These are phyloP conservation scores for Salinomyces thailandicus DNA, from an alignment of 2,329 filamentous ascomycete species.

Conservation along the genomic window DNA sequence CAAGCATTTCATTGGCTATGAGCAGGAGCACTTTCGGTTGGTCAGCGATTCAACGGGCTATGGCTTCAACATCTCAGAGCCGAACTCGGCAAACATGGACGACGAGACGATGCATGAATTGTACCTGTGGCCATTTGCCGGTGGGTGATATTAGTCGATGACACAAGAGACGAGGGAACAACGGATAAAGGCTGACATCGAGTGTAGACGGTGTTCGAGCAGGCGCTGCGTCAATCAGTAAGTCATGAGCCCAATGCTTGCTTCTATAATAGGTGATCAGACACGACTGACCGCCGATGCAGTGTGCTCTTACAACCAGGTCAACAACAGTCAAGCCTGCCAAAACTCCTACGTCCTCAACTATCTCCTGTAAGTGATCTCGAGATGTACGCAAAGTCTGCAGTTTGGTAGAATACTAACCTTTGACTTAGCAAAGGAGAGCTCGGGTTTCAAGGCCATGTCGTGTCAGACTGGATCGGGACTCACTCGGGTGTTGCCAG, in stretches of 20 bases:
- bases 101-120: conserved; percentile 46
- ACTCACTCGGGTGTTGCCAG: conserved; percentile 58
- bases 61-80: conserved; percentile 36
- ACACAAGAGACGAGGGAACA: too few relatives aligned
- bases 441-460: conserved; percentile 69
- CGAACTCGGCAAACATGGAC: conserved; percentile 50
- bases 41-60: conserved; percentile 38
- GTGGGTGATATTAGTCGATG: neutral
- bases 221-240: conserved; percentile 37
- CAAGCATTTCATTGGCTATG: conserved; percentile 65
- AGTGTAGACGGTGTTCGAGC: conserved; percentile 37
- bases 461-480: conserved; percentile 61
- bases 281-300: too few relatives aligned
- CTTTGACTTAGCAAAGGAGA: too few relatives aligned
- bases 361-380: conserved; percentile 57
- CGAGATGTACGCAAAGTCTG: too few relatives aligned
- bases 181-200: neutral
- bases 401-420: too few relatives aligned
- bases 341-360: conserved; percentile 71
- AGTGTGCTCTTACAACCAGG: conserved; percentile 55
- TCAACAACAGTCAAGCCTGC: conserved; percentile 72
- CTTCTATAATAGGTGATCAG: too few relatives aligned
- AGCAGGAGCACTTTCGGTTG: conserved; percentile 64
- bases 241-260: too few relatives aligned
- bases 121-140: conserved; percentile 33